Base-by-base conservation (phyloP, 2,329 filamentous ascomycete genomes). In the Penicillium sp. region DNA sequence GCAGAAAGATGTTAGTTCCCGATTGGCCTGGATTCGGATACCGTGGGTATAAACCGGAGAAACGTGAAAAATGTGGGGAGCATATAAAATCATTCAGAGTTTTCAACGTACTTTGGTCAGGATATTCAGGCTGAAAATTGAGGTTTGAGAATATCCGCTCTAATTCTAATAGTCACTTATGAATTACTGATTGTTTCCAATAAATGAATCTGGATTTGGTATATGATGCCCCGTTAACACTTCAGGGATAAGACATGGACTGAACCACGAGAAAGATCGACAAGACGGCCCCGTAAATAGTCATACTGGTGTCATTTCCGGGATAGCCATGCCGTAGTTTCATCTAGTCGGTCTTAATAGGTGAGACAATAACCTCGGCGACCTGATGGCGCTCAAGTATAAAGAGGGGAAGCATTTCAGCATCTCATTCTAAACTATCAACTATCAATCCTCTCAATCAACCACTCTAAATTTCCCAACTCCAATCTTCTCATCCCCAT, bases 21-120 rank as follows among this genome's bases (percentile, higher is more conserved):
- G 38, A 57, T 57, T 53, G 55, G 55, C 38, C 28, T 57, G 30
- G 55, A 57, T 35, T 54, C 50, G 38, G 40, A 53, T 16, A 7
- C 12, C 25, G 7, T 52, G 50, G 36, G 11, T 31, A 42, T 35
- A 44, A 35, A 7, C 37, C 36, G 44, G 50, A 57, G 45, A 57
- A 53, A 53, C 33, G 49, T 19, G 19, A 17, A 35, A 50, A 36
- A 36, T 45, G 42, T 51, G 41, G 55, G 28, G 37, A 33, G 31
- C 12, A 19, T n/a, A 42, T 35, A 26, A 33, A 45, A 14, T 33
- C 35, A 26, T 41, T 40, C 40, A 55, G 19, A 17, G 52, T 35
- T 12, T 35, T 5, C 10, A 12, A 28, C 22, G 4, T 11, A 26
- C 9, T 33, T 11, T 33, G 8, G 4, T 22, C 8, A 16, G 11